Evolutionary conservation across 768 basidiomycete genomes (phyloP).

Genomic region (Russula earlei): DNA sequence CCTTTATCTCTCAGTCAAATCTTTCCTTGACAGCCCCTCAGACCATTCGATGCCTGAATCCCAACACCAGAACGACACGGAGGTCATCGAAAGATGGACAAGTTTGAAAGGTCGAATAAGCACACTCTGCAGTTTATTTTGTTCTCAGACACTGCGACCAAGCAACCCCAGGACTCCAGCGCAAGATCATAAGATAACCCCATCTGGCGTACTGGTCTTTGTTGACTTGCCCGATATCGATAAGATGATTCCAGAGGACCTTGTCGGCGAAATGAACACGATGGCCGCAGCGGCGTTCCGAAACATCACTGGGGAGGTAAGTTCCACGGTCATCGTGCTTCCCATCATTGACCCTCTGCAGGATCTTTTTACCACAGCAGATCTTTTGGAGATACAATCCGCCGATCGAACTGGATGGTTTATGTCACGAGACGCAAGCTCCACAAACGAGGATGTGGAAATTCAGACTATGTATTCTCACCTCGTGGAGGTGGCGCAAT

Average conservation of each 20-base stretch:
- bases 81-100: slow-evolving; percentile 12
- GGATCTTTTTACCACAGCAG: slow-evolving; percentile 72
- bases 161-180: not conserved
- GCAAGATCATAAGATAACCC: not conserved
- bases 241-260: slow-evolving; percentile 50
- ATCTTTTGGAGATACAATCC: slow-evolving; percentile 73
- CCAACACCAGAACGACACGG: not conserved
- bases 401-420: slow-evolving; percentile 80
- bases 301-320: slow-evolving; percentile 70
- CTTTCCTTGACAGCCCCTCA: slow-evolving; percentile 48
- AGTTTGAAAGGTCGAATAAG: not conserved
- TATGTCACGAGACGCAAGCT: slow-evolving; percentile 42
- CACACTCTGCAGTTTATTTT: not conserved
- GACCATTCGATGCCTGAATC: slow-evolving; percentile 42
- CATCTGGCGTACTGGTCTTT: slow-evolving; percentile 5
- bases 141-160: slow-evolving; percentile 15
- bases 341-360: slow-evolving; percentile 24
- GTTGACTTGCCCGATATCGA: slow-evolving; percentile 53
- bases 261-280: slow-evolving; percentile 70
- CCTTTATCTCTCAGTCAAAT: slow-evolving; percentile 45
- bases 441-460: slow-evolving; percentile 55
- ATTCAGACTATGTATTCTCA: slow-evolving; percentile 73
- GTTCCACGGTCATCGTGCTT: slow-evolving; percentile 8
- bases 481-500: slow-evolving; percentile 63
- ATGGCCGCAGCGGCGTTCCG: slow-evolving; percentile 69